A percentile compares a stretch with the other conserved stretches of the same genome.
These are phyloP conservation scores for Ophiostoma pallidulum DNA, from an alignment of 2,329 filamentous ascomycete genomes.

Conservation along the genomic window DNA sequence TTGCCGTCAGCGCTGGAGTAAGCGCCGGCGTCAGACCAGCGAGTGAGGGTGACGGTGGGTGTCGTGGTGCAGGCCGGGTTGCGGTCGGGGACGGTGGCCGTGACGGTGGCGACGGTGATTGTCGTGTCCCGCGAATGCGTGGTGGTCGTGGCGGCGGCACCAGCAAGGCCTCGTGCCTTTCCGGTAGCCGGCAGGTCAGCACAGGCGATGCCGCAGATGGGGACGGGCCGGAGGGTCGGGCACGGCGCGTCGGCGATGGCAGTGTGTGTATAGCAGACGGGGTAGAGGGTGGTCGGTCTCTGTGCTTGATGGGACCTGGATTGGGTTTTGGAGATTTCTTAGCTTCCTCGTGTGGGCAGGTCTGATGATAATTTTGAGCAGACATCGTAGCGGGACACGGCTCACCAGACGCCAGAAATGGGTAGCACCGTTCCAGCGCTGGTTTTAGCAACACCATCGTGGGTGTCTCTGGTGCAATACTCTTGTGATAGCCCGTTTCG, in stretches of 20 bases:
- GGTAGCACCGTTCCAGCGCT: too few species aligned
- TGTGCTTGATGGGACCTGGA: background rate
- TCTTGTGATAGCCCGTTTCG: too few species aligned
- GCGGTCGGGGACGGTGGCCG: background rate
- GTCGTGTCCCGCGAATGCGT: background rate
- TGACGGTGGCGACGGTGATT: background rate
- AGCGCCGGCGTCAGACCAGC: too few species aligned
- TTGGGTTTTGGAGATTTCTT: too few species aligned
- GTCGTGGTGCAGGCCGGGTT: conserved; percentile 6
- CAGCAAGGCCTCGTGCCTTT: background rate
- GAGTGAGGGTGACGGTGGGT: background rate
- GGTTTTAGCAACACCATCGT: too few species aligned
- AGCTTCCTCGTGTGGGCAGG: too few species aligned
- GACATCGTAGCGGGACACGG: too few species aligned
- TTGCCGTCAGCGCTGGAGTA: background rate
- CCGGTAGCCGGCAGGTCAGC: background rate
- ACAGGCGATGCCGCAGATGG: conserved; percentile 1
- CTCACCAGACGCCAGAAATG: too few species aligned
- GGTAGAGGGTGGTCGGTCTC: background rate
- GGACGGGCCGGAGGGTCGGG: background rate
- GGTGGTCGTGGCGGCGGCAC: background rate
- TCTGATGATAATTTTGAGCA: too few species aligned
- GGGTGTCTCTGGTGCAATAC: too few species aligned
- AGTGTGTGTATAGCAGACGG: background rate
- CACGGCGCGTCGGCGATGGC: background rate